Conservation (phyloP, 2,329 filamentous ascomycete genomes). For the Rhynchosporium graminicola region DNA sequence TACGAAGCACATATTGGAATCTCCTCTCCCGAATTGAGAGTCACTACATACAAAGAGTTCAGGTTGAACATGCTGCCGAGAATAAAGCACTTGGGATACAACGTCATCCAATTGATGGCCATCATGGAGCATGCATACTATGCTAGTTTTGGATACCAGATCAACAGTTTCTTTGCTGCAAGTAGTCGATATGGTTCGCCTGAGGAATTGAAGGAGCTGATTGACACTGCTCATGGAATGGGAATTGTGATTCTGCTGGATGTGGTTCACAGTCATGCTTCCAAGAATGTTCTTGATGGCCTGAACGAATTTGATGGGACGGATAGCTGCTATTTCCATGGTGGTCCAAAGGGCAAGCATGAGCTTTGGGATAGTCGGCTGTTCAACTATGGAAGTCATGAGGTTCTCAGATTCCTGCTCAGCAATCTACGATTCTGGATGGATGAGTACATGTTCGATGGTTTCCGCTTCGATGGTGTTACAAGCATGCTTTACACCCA, state of each 20-base stretch:
- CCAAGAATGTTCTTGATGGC: conserved; percentile 94
- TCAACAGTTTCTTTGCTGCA: conserved; percentile 98
- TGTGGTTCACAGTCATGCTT: conserved; percentile 96
- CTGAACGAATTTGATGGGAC: conserved; percentile 95
- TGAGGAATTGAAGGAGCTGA: conserved; percentile 93
- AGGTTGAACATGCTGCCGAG: conserved; percentile 88
- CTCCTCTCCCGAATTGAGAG: conserved; percentile 83
- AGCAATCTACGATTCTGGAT: conserved; percentile 99
- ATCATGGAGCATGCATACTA: conserved; percentile 99
- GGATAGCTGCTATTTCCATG: conserved; percentile 95
- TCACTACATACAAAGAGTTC: conserved; percentile 97
- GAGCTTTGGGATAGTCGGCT: conserved; percentile 94
- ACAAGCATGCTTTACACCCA: conserved; percentile 98
- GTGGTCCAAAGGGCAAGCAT: conserved; percentile 79
- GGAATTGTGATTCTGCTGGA: conserved; percentile 91
- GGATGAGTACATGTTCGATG: conserved; percentile 96
- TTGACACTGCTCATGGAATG: conserved; percentile 90
- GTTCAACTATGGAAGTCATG: conserved; percentile 95
- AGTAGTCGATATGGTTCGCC: conserved; percentile 93
- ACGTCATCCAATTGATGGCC: conserved; percentile 97
- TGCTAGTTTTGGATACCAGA: conserved; percentile 96
- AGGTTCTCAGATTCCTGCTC: conserved; percentile 91
- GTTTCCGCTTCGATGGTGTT: conserved; percentile 96
- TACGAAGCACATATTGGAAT: conserved; percentile 99
- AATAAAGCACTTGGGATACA: conserved; percentile 90